Conservation (phyloP, 345 rosid genomes). For the Aquilaria sinensis region DNA sequence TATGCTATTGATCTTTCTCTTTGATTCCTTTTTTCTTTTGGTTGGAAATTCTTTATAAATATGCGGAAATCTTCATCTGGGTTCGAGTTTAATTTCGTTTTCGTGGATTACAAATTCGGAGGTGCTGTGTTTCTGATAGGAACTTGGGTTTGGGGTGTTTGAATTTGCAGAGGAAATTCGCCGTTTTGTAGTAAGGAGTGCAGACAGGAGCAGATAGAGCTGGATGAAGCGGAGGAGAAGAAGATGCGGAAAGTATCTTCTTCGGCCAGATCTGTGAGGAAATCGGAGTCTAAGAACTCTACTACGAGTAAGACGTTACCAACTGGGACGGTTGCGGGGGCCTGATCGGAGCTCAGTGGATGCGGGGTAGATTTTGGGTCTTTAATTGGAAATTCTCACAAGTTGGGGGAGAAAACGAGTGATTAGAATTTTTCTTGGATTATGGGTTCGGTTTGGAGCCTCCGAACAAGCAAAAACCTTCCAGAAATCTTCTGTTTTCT, state of each 20-base stretch:
- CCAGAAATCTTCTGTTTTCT: too few species aligned
- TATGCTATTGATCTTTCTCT: background rate
- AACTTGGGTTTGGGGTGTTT: too few species aligned
- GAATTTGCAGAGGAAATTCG: conserved; percentile 51
- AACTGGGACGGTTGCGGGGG: conserved; percentile 46
- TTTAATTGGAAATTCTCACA: background rate
- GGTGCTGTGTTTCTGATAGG: background rate
- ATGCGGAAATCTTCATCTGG: background rate
- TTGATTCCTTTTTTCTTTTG: background rate
- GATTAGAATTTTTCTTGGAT: too few species aligned
- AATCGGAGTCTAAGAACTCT: conserved; percentile 31
- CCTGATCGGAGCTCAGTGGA: conserved; percentile 9
- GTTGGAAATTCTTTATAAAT: background rate
- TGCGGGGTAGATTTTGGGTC: background rate
- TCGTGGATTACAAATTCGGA: background rate
- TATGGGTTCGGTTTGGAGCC: too few species aligned
- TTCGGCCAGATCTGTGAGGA: conserved; percentile 38
- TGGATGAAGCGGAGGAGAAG: conserved; percentile 48
- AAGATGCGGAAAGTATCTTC: conserved; percentile 31
- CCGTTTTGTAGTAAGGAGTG: conserved; percentile 80
- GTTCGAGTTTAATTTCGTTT: background rate
- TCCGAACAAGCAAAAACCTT: too few species aligned
- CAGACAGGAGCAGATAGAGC: conserved; percentile 75
- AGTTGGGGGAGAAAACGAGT: background rate
- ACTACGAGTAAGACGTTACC: conserved; percentile 30